Percentiles rank a stretch among this genome's conserved stretches.
Evolutionary conservation across 176 grass and related monocot species (phyloP).

Genomic region (Neostapfia colusana): DNA sequence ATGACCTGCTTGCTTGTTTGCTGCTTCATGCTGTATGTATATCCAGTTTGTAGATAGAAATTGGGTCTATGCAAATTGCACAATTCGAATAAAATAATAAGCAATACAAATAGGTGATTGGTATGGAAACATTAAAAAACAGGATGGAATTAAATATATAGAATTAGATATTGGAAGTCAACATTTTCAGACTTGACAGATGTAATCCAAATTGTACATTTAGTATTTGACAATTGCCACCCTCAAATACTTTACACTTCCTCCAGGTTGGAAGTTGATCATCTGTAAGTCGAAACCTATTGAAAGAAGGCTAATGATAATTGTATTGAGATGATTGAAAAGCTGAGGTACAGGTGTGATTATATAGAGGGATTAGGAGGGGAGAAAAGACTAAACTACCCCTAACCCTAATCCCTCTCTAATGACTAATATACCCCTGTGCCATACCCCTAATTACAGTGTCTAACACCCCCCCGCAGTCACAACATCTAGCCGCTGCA

Average conservation of each 20-base stretch:
- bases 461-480: too few relatives aligned
- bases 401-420: too few relatives aligned
- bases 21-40: neutral
- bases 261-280: constrained; percentile 76
- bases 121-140: neutral
- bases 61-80: neutral
- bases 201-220: constrained; percentile 70
- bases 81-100: neutral
- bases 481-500: too few relatives aligned
- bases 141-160: neutral
- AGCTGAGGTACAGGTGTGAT: too few relatives aligned
- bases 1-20: neutral
- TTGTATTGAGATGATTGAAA: too few relatives aligned
- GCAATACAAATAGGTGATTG: neutral
- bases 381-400: too few relatives aligned
- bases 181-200: constrained; percentile 81
- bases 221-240: constrained; percentile 52
- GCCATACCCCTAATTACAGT: too few relatives aligned
- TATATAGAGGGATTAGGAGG: too few relatives aligned
- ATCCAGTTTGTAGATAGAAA: constrained; percentile 1
- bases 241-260: constrained; percentile 75
- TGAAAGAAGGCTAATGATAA: too few relatives aligned
- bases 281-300: constrained; percentile 48
- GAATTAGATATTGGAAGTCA: constrained; percentile 38
- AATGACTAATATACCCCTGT: too few relatives aligned